Evolutionary conservation across 1,284 basidiomycete species (phyloP).

Genomic region (Ceratobasidium sp.): DNA sequence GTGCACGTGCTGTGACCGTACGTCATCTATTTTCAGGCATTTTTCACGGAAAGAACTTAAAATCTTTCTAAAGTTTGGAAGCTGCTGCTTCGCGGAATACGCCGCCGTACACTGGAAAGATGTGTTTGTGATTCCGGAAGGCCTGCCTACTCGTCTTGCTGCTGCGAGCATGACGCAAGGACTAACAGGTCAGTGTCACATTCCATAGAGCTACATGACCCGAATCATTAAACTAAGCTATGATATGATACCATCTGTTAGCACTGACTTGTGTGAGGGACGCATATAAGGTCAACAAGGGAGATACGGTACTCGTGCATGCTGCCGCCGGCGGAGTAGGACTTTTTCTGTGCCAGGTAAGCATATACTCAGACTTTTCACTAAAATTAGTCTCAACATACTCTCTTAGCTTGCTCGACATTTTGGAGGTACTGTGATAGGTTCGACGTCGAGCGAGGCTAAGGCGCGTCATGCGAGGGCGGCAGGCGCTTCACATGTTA

Average conservation of each 20-base stretch:
- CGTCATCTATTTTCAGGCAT: slow-evolving; percentile 47
- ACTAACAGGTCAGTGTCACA: slow-evolving; percentile 63
- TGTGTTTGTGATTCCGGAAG: slow-evolving; percentile 67
- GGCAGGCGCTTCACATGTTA: slow-evolving; percentile 88
- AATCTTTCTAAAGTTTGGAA: slow-evolving; percentile 57
- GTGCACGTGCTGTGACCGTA: slow-evolving; percentile 64
- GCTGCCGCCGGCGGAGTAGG: slow-evolving; percentile 88
- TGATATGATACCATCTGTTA: neutral
- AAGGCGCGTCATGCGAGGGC: slow-evolving; percentile 84
- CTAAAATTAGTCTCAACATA: neutral
- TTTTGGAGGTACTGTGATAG: slow-evolving; percentile 88
- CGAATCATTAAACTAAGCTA: no score
- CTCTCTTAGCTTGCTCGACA: slow-evolving; percentile 56
- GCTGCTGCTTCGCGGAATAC: slow-evolving; percentile 62
- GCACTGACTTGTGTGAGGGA: slow-evolving; percentile 83
- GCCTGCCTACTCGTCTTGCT: slow-evolving; percentile 70
- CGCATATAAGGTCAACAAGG: slow-evolving; percentile 82
- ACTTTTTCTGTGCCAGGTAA: slow-evolving; percentile 60
- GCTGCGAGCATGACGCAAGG: slow-evolving; percentile 80
- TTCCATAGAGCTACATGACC: neutral
- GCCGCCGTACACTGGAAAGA: slow-evolving; percentile 58
- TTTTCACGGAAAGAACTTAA: no score
- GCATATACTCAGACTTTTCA: slow-evolving; percentile 38
- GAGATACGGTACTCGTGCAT: slow-evolving; percentile 80
- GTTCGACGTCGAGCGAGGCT: slow-evolving; percentile 85